Conservation (phyloP, 441 rosid species). For the Croton laevigatus region DNA sequence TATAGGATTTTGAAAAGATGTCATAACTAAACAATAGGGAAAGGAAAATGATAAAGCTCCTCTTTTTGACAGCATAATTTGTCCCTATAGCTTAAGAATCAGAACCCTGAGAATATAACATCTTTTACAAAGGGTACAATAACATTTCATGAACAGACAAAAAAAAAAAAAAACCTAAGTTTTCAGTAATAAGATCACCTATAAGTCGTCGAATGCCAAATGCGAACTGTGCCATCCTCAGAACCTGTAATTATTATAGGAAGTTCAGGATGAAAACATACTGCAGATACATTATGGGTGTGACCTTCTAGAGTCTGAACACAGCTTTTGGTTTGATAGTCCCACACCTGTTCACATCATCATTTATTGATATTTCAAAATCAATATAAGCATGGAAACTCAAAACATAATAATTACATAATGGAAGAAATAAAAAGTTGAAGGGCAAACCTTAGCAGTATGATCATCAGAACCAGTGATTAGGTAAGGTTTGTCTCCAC, state of each 20-base stretch:
- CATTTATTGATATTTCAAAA: slow-evolving; percentile 18
- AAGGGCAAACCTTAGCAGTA: slow-evolving; percentile 81
- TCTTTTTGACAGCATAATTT: no score
- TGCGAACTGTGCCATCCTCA: slow-evolving; percentile 77
- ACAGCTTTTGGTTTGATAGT: slow-evolving; percentile 75
- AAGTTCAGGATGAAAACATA: slow-evolving; percentile 79
- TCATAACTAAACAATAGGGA: no score
- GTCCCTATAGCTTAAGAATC: no score
- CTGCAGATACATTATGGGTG: slow-evolving; percentile 81
- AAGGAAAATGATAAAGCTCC: no score
- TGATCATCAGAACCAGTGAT: slow-evolving; percentile 97
- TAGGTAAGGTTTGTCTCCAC: slow-evolving; percentile 88
- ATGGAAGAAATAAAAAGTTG: slow-evolving; percentile 2
- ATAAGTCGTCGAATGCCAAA: slow-evolving; percentile 81
- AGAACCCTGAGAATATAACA: background rate
- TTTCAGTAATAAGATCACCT: slow-evolving; percentile 36
- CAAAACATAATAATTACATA: background rate
- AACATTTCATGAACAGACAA: background rate
- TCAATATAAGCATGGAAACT: slow-evolving; percentile 13
- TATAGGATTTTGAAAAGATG: no score
- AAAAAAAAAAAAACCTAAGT: background rate
- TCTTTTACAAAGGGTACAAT: background rate
- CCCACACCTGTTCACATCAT: slow-evolving; percentile 67
- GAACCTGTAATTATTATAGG: slow-evolving; percentile 78
- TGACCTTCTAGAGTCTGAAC: slow-evolving; percentile 85